These are phyloP conservation scores for Pichia nanzhaoensis DNA, from an alignment of 805 yeast species.

Conservation along the genomic window DNA sequence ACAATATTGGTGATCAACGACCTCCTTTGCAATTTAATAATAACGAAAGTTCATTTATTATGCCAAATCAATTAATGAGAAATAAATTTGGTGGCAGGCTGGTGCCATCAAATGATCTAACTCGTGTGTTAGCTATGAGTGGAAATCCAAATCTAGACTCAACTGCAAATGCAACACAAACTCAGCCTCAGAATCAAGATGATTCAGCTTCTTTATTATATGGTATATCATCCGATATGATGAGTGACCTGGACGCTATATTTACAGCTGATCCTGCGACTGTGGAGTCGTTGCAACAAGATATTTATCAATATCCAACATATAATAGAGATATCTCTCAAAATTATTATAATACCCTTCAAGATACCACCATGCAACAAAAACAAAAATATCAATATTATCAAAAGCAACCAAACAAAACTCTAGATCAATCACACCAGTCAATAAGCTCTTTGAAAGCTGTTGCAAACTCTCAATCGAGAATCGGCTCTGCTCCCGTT, in stretches of 20 bases:
- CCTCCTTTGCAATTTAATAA: neutral
- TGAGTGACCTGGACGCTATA: constrained; percentile 5
- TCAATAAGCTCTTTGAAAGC: neutral
- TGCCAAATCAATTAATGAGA: constrained; percentile 25
- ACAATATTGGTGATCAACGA: neutral
- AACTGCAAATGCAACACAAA: neutral
- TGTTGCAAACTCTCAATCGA: constrained; percentile 3
- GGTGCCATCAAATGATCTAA: constrained; percentile 5
- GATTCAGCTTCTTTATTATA: constrained; percentile 8
- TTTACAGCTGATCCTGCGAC: constrained; percentile 5
- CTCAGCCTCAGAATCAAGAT: neutral
- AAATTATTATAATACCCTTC: constrained; percentile 4
- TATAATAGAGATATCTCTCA: neutral
- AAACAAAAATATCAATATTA: neutral
- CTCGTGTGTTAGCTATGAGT: neutral
- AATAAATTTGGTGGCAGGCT: constrained; percentile 26
- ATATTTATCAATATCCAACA: constrained; percentile 1
- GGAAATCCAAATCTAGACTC: neutral
- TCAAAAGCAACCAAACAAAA: neutral
- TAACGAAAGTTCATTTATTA: constrained; percentile 16
- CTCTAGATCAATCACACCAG: neutral
- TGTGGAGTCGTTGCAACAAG: constrained; percentile 11
- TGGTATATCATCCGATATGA: constrained; percentile 5
- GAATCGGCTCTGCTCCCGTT: neutral
- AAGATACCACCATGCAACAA: neutral